A percentile compares a stretch with the other conserved stretches of the same genome.
Evolutionary conservation across 1,284 basidiomycete genomes (phyloP).

Genomic region (Clitocybe nebularis): DNA sequence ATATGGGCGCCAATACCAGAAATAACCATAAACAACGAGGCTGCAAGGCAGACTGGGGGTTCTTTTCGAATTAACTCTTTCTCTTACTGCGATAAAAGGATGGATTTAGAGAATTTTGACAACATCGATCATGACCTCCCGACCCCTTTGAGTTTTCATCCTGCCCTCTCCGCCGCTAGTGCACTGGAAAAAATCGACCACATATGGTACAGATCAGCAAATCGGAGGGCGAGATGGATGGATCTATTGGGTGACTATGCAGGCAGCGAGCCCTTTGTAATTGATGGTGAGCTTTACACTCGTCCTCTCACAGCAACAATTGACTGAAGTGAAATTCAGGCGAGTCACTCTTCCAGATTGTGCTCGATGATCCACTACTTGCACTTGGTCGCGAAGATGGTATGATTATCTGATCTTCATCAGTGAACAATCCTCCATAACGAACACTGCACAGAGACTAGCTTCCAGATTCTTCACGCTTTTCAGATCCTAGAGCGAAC

Average conservation of each 20-base stretch:
- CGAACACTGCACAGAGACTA: constrained; percentile 33
- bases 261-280: constrained; percentile 60
- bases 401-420: constrained; percentile 19
- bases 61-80: too few species aligned
- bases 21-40: too few species aligned
- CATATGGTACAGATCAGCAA: constrained; percentile 34
- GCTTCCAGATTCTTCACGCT: constrained; percentile 64
- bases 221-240: constrained; percentile 53
- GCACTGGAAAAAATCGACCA: constrained; percentile 30
- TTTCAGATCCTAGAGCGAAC: constrained; percentile 48
- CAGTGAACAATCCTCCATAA: neutral
- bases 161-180: constrained; percentile 5
- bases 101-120: constrained; percentile 31
- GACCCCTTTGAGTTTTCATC: too few species aligned
- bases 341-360: constrained; percentile 55
- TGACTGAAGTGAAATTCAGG: constrained; percentile 33
- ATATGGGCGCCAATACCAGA: too few species aligned
- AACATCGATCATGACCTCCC: constrained; percentile 10
- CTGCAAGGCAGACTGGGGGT: too few species aligned
- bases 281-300: constrained; percentile 45
- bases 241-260: constrained; percentile 69
- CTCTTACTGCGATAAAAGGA: too few species aligned
- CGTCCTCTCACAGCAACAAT: neutral
- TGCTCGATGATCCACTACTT: constrained; percentile 56
- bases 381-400: constrained; percentile 44